Base-by-base conservation (phyloP, 2,329 filamentous ascomycete species). In the Cladosporium sphaerospermum region DNA sequence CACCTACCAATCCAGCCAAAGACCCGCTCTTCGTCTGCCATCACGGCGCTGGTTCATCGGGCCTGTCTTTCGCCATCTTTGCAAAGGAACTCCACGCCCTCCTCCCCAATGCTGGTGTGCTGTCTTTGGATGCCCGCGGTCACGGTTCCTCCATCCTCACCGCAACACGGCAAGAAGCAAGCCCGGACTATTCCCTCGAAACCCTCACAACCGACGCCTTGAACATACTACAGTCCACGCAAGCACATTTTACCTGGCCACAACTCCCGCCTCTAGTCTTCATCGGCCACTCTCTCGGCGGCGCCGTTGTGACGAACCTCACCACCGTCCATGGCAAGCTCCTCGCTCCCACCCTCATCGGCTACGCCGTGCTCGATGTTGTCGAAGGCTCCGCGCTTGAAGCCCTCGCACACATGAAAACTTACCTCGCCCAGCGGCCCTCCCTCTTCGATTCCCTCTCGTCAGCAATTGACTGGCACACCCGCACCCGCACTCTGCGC, bases 371-470 rank as follows among this genome's bases (percentile, higher is more conserved):
- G 7, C 76, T 99, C 13, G 93, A 99, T 70, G 89, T 99, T 4
- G 93, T 99, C 28, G 93, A 99, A 71, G 81, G 93, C 9, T 95
- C 89, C 0, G 93, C 93, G 33, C 92, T 99, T 70, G 93, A 97
- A 68, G 92, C 93, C 2, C 77, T 99, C 50, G 84, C 90, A 69
- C 91, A 87, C 69, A 99, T 99, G 93, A 86, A 93, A 60, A 86
- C 85, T 3, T 96, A 96, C 69, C 79, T 99, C 16, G 84, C 87
- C 1, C 90, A 85, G 4, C 80, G 93, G 18, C 93, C 93, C 0
- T 75, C 77, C 8, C 82, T 84, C 2, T 99, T 99, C 64, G 75
- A 82, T n/a, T 86, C 83, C 10, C 62, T 96, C 14, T 78, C 86
- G 58, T 81, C 86, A 3, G 92, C 86, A 6, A 89, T 99, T 59